These are phyloP conservation scores for Penicillium sp. DNA, from an alignment of 2,329 filamentous ascomycete species.

Conservation along the genomic window DNA sequence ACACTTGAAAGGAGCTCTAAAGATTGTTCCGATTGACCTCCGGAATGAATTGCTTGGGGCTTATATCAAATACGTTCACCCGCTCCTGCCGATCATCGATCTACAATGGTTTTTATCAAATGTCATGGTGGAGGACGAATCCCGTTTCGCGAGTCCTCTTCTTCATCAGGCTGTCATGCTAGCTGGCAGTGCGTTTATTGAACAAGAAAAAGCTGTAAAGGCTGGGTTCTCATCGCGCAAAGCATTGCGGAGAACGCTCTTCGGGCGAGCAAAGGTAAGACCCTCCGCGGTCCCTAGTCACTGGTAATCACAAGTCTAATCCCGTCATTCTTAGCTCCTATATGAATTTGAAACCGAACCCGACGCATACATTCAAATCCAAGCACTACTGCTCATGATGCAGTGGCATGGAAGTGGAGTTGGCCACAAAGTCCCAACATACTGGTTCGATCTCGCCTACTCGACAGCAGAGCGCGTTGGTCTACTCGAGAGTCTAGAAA, in stretches of 20 bases:
- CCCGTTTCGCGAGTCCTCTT: slow-evolving; percentile 7
- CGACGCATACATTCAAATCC: slow-evolving; percentile 13
- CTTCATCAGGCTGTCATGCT: slow-evolving; percentile 15
- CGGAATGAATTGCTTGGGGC: slow-evolving; percentile 7
- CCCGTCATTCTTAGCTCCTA: background rate
- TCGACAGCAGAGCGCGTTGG: slow-evolving; percentile 14
- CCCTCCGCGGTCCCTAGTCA: background rate
- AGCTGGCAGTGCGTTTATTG: slow-evolving; percentile 14
- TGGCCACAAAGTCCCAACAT: slow-evolving; percentile 11
- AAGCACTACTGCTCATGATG: slow-evolving; percentile 15
- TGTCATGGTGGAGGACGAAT: slow-evolving; percentile 10
- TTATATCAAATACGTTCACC: slow-evolving; percentile 16
- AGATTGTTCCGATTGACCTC: slow-evolving; percentile 2
- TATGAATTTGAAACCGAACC: slow-evolving; percentile 15
- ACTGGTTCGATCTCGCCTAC: slow-evolving; percentile 16
- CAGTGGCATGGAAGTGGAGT: slow-evolving; percentile 13
- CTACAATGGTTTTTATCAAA: slow-evolving; percentile 6
- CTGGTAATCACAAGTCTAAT: background rate
- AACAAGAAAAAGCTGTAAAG: slow-evolving; percentile 2
- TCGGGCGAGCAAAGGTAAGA: slow-evolving; percentile 11
- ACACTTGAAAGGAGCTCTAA: slow-evolving; percentile 4
- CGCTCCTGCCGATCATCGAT: slow-evolving; percentile 11
- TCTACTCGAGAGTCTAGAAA: slow-evolving; percentile 4
- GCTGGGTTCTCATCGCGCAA: slow-evolving; percentile 9
- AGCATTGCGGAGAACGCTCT: slow-evolving; percentile 6